Percentiles rank a stretch among this genome's conserved stretches.
Conservation (phyloP, 106 monocot genomes). For the Platanthera zijinensis region DNA sequence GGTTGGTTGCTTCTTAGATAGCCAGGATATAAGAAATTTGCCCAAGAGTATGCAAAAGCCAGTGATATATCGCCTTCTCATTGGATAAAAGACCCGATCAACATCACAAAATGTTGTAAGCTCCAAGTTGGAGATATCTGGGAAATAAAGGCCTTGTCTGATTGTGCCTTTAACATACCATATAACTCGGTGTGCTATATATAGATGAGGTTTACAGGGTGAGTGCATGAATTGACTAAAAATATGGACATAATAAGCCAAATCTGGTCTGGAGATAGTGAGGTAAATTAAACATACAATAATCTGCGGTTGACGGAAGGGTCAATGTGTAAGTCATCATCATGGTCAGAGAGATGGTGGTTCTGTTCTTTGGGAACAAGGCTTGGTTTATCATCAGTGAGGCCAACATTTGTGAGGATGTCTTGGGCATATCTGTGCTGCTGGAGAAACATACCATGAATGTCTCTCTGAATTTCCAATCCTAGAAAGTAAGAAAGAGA, state of each 20-base stretch:
- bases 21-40: no score
- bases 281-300: background rate
- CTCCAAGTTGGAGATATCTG: background rate
- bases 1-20: no score
- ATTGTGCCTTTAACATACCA: no score
- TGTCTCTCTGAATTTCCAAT: background rate
- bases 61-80: background rate
- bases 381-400: background rate
- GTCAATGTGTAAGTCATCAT: background rate
- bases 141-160: background rate
- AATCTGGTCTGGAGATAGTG: background rate
- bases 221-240: background rate
- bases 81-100: background rate
- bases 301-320: background rate
- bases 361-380: background rate
- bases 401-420: background rate
- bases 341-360: background rate
- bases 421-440: background rate
- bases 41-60: background rate
- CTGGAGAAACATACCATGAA: background rate
- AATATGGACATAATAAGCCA: background rate
- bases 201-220: background rate
- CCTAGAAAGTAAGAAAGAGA: background rate
- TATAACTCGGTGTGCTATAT: no score
- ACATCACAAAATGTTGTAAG: background rate